These are phyloP conservation scores for Aphanocladium album DNA, from an alignment of 2,329 filamentous ascomycete species.

Conservation along the genomic window DNA sequence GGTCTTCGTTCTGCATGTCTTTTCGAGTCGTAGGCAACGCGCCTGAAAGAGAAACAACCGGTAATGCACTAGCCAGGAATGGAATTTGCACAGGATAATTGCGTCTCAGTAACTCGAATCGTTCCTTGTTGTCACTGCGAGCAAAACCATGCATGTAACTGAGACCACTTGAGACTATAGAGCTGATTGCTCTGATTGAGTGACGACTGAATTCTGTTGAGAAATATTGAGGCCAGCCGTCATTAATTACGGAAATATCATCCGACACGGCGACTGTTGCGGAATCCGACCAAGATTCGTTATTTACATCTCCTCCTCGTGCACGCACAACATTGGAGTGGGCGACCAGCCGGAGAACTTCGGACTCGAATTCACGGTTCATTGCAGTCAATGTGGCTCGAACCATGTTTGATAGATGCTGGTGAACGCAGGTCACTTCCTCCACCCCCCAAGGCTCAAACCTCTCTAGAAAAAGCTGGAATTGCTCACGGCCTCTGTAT, in stretches of 20 bases:
- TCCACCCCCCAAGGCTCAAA: background rate
- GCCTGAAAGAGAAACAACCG: background rate
- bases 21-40: too few relatives aligned
- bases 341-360: background rate
- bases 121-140: background rate
- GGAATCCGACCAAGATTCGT: too few relatives aligned
- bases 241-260: background rate
- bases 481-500: background rate
- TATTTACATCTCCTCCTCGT: too few relatives aligned
- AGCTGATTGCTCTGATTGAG: background rate
- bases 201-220: background rate
- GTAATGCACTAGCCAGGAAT: background rate
- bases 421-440: background rate
- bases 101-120: background rate
- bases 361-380: background rate
- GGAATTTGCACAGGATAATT: background rate
- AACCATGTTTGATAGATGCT: background rate
- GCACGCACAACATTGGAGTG: too few relatives aligned
- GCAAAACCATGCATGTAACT: background rate
- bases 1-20: too few relatives aligned
- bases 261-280: background rate
- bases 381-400: background rate
- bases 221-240: background rate
- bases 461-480: background rate
- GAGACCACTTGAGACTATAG: background rate